Evolutionary conservation across 495 filamentous ascomycete genomes (phyloP).

Genomic region (Xylaria longipes): DNA sequence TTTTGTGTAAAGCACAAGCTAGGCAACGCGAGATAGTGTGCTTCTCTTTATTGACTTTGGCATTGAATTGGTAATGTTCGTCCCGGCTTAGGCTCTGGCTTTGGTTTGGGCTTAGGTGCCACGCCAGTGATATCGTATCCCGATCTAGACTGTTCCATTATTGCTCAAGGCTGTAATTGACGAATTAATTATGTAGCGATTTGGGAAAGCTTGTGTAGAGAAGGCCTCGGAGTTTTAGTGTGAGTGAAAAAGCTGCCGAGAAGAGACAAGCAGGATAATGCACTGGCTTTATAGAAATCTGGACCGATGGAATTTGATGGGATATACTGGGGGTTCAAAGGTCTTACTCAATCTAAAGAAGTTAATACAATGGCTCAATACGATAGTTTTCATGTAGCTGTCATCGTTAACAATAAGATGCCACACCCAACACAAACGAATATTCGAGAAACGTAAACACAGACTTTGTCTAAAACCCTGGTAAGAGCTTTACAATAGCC

Average conservation of each 20-base stretch:
- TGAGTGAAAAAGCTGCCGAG: not conserved
- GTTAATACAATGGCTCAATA: not conserved
- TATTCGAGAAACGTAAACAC: not conserved
- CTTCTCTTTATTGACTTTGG: not conserved
- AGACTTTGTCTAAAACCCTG: not conserved
- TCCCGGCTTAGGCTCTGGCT: not conserved
- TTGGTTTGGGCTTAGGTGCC: not conserved
- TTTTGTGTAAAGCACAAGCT: not conserved
- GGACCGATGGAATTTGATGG: not conserved
- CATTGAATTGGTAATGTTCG: not conserved
- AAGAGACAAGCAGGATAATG: not conserved
- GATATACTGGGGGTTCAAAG: not conserved
- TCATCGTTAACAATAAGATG: not conserved
- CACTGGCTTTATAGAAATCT: not conserved
- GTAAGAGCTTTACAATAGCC: not conserved
- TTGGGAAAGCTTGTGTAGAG: not conserved
- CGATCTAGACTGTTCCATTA: not conserved
- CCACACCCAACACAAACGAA: not conserved
- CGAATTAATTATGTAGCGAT: not conserved
- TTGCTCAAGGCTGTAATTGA: not conserved
- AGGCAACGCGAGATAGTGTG: not conserved
- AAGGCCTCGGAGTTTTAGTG: not conserved
- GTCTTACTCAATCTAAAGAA: not conserved
- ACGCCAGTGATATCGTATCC: not conserved
- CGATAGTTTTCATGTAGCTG: not conserved